Conservation (phyloP, 352 stramenopile species). For the Detonula confervacea region DNA sequence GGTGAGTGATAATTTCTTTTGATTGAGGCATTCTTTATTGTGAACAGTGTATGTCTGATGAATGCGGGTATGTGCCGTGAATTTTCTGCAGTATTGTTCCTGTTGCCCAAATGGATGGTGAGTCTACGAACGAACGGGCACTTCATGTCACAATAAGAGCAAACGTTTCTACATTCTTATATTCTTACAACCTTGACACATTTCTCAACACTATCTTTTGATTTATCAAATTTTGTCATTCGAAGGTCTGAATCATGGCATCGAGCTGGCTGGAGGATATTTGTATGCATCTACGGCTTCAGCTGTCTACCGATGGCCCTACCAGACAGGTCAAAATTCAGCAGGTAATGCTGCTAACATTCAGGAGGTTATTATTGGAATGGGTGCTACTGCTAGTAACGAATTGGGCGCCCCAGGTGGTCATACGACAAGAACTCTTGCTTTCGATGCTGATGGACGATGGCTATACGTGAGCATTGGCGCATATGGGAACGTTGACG, state of each 20-base stretch:
- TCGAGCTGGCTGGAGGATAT: conserved; percentile 62
- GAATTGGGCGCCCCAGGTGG: conserved; percentile 61
- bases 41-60: too few relatives aligned
- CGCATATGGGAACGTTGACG: conserved; percentile 61
- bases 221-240: too few relatives aligned
- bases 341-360: conserved; percentile 14
- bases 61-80: too few relatives aligned
- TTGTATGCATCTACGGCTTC: conserved; percentile 68
- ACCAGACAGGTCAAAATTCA: conserved; percentile 21
- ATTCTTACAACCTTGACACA: too few relatives aligned
- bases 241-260: conserved; percentile 65
- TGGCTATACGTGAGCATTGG: conserved; percentile 76
- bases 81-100: conserved; percentile 6
- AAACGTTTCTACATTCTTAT: too few relatives aligned
- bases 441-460: conserved; percentile 56
- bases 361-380: conserved; percentile 42
- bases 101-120: conserved; percentile 46
- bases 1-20: conserved; percentile 11
- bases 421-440: conserved; percentile 72
- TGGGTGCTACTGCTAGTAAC: conserved; percentile 56
- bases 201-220: too few relatives aligned
- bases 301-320: conserved; percentile 72
- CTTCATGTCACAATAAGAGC: too few relatives aligned
- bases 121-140: too few relatives aligned
- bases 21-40: background rate